Evolutionary conservation across 2,329 filamentous ascomycete genomes (phyloP).

Genomic region (Epichloe hybrida): DNA sequence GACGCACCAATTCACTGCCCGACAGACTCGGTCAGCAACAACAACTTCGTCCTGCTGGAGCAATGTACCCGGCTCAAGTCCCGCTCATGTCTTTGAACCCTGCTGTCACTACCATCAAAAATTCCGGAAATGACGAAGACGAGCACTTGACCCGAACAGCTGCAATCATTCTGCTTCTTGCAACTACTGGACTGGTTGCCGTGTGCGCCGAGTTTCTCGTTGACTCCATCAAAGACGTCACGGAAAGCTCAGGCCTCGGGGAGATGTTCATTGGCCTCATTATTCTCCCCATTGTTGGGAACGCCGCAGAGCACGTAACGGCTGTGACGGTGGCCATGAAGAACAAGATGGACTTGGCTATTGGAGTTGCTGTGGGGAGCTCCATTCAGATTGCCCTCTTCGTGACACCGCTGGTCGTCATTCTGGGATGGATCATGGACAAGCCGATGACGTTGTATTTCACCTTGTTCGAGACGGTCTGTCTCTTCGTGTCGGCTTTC

Average conservation of each 20-base stretch:
- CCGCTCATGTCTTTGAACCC: conserved; percentile 24
- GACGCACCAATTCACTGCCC: conserved; percentile 61
- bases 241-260: conserved; percentile 39
- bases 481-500: conserved; percentile 69
- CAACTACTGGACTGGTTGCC: conserved; percentile 53
- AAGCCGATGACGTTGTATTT: conserved; percentile 72
- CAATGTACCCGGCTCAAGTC: conserved; percentile 34
- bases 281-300: conserved; percentile 59
- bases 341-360: conserved; percentile 65
- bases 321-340: conserved; percentile 57
- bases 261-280: conserved; percentile 61
- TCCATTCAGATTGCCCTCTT: conserved; percentile 63
- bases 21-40: conserved; percentile 43
- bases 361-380: conserved; percentile 54
- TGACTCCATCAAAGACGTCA: conserved; percentile 50
- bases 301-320: conserved; percentile 61
- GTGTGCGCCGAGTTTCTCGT: conserved; percentile 60
- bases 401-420: conserved; percentile 55
- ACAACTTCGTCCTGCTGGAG: conserved; percentile 33
- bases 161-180: conserved; percentile 47
- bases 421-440: conserved; percentile 56
- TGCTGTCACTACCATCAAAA: conserved; percentile 13
- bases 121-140: conserved; percentile 22
- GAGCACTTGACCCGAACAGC: conserved; percentile 40
- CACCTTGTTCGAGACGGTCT: conserved; percentile 78